Conservation (phyloP, 139 green algal species). For the Auxenochlorella pyrenoidosa region DNA sequence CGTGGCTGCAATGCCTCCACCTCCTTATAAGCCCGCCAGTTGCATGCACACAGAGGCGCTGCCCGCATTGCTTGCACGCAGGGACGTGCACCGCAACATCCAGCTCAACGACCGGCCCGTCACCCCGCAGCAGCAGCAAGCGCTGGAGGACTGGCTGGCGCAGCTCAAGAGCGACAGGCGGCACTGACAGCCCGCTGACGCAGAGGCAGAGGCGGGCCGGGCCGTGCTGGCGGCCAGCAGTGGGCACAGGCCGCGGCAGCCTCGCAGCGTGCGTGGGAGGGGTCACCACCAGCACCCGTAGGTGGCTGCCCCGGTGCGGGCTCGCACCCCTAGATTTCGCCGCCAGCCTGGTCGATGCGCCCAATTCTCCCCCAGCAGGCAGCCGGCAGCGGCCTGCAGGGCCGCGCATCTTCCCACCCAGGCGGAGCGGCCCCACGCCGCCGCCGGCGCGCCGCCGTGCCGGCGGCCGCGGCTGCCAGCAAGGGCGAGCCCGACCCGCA, state of each 20-base stretch:
- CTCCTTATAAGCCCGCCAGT: too few species aligned
- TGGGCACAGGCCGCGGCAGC: not conserved
- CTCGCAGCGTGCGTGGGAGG: not conserved
- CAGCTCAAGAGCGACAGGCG: not conserved
- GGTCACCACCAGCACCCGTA: too few species aligned
- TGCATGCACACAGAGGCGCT: too few species aligned
- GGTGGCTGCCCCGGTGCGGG: too few species aligned
- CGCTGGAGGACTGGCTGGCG: conserved; percentile 12
- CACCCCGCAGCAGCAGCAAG: conserved; percentile 21
- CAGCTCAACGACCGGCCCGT: conserved; percentile 24
- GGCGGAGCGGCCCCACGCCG: not conserved
- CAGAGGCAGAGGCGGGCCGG: not conserved
- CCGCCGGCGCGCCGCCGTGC: not conserved
- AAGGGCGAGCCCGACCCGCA: conserved; percentile 19
- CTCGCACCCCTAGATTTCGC: too few species aligned
- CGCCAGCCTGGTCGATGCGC: too few species aligned
- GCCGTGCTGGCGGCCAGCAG: not conserved
- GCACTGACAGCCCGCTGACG: not conserved
- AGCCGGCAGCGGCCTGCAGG: not conserved
- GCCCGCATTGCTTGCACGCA: too few species aligned
- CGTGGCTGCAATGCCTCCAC: too few species aligned
- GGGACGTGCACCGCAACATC: conserved; percentile 36
- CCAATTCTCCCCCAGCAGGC: not conserved
- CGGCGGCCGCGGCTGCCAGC: not conserved
- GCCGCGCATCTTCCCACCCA: not conserved